These are phyloP conservation scores for Fusarium nurragi DNA, from an alignment of 2,329 filamentous ascomycete genomes.

Conservation along the genomic window DNA sequence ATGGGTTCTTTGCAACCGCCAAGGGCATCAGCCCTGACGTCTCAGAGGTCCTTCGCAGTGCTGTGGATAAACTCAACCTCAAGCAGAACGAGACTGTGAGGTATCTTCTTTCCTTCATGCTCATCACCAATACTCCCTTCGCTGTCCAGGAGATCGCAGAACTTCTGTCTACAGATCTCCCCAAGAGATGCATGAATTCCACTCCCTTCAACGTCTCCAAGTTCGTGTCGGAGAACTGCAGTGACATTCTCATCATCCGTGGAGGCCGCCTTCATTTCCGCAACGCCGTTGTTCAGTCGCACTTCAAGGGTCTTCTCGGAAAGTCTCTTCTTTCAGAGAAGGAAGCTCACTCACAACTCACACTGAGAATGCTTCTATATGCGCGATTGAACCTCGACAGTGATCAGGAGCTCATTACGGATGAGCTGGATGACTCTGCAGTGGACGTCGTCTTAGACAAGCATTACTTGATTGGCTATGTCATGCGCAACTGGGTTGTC, in stretches of 20 bases:
- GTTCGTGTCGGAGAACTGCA: constrained; percentile 32
- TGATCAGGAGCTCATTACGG: constrained; percentile 36
- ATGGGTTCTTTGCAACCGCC: constrained; percentile 6
- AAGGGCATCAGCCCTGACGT: constrained; percentile 26
- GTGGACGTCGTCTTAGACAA: constrained; percentile 42
- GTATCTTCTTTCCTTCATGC: constrained; percentile 49
- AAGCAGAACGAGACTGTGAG: constrained; percentile 29
- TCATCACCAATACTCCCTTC: constrained; percentile 48
- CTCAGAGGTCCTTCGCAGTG: constrained; percentile 16
- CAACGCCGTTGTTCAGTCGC: constrained; percentile 47
- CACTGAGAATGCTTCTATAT: constrained; percentile 50
- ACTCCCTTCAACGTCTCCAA: constrained; percentile 25
- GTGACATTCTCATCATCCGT: constrained; percentile 47
- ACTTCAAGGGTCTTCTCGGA: constrained; percentile 48
- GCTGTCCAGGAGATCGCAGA: constrained; percentile 47
- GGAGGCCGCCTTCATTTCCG: constrained; percentile 51
- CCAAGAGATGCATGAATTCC: constrained; percentile 12
- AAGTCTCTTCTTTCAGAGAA: constrained; percentile 47
- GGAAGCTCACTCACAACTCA: constrained; percentile 50
- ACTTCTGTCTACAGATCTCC: constrained; percentile 46
- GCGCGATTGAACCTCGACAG: constrained; percentile 45
- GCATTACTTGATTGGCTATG: constrained; percentile 49
- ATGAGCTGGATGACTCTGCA: constrained; percentile 34
- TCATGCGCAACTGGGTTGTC: constrained; percentile 49
- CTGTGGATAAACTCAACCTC: constrained; percentile 20